Percentiles rank a stretch among this genome's conserved stretches.
These are phyloP conservation scores for Esteya vermicola DNA, from an alignment of 2,329 filamentous ascomycete species.

Conservation along the genomic window DNA sequence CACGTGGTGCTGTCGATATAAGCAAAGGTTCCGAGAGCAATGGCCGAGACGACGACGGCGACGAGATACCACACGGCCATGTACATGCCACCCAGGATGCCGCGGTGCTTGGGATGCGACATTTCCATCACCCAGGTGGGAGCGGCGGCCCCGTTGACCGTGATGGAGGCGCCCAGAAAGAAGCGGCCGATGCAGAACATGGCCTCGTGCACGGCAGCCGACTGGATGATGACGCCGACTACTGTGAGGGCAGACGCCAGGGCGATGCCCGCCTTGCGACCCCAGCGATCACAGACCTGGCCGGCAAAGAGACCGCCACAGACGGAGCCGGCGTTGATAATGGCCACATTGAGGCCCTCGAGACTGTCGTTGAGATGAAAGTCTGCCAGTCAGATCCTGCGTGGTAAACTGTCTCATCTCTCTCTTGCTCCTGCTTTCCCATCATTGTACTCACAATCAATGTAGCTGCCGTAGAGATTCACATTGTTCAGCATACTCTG, in stretches of 20 bases:
- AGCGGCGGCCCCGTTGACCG: neutral
- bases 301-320: conserved; percentile 2
- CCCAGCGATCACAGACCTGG: conserved; percentile 1
- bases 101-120: neutral
- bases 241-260: neutral
- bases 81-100: conserved; percentile 2
- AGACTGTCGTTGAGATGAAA: conserved; percentile 1
- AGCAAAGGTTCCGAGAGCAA: conserved; percentile 1
- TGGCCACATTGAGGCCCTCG: conserved; percentile 1
- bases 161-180: neutral
- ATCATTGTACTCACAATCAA: conserved; percentile 1
- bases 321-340: conserved; percentile 3
- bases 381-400: neutral
- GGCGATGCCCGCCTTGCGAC: conserved; percentile 2
- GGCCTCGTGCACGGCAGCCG: conserved; percentile 1
- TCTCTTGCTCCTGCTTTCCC: too few relatives aligned
- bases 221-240: neutral
- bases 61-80: conserved; percentile 3
- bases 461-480: conserved; percentile 1
- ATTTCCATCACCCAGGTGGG: conserved; percentile 2
- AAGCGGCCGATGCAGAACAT: conserved; percentile 5
- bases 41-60: conserved; percentile 1
- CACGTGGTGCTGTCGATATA: conserved; percentile 2
- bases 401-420: too few relatives aligned
- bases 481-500: conserved; percentile 3